These are phyloP conservation scores for Amphicarpaea edgeworthii DNA, from an alignment of 306 rosid genomes.

Conservation along the genomic window DNA sequence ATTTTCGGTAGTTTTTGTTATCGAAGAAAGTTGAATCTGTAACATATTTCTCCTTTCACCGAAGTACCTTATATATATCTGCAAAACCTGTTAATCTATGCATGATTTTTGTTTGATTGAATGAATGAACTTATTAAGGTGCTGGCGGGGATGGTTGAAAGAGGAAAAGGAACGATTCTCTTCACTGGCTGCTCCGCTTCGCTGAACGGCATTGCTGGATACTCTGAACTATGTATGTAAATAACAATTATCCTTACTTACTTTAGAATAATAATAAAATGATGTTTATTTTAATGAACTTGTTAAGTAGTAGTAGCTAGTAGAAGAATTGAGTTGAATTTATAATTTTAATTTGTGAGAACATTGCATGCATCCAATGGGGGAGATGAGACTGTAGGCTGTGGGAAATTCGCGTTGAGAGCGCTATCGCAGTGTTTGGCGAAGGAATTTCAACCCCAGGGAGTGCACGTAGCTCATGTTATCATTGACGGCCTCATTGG, in stretches of 20 bases:
- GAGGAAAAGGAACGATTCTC: slow-evolving; percentile 91
- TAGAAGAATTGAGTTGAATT: not conserved
- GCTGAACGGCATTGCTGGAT: slow-evolving; percentile 79
- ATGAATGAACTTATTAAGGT: slow-evolving; percentile 55
- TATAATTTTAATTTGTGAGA: slow-evolving; percentile 20
- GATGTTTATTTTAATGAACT: too few species aligned
- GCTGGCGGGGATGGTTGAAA: slow-evolving; percentile 90
- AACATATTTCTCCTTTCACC: too few species aligned
- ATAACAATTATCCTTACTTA: not conserved
- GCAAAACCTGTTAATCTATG: too few species aligned
- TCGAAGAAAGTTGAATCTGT: too few species aligned
- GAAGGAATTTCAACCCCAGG: slow-evolving; percentile 83
- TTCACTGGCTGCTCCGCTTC: slow-evolving; percentile 94
- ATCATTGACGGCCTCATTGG: slow-evolving; percentile 84
- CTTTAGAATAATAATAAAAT: too few species aligned
- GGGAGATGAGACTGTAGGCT: slow-evolving; percentile 66
- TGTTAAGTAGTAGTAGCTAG: too few species aligned
- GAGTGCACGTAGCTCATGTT: slow-evolving; percentile 95
- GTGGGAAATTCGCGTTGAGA: slow-evolving; percentile 95
- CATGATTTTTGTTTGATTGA: not conserved
- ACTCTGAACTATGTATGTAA: slow-evolving; percentile 84
- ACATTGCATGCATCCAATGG: slow-evolving; percentile 19
- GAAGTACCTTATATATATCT: too few species aligned
- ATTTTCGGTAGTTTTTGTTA: too few species aligned
- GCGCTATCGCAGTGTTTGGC: slow-evolving; percentile 90